These are phyloP conservation scores for Nakazawaea wyomingensis DNA, from an alignment of 805 yeast genomes.

Conservation along the genomic window DNA sequence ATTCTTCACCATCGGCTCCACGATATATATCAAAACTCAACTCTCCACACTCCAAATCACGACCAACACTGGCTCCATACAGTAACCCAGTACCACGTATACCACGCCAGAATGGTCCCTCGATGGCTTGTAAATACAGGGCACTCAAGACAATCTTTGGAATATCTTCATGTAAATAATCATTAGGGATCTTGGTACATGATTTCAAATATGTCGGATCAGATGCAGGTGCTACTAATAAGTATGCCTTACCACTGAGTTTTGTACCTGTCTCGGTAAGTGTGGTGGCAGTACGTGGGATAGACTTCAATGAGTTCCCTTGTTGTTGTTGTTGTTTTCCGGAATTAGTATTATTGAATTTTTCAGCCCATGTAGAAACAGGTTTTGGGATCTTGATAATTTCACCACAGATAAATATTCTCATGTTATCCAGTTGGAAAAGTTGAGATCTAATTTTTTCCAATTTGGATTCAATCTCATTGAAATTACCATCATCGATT, in stretches of 20 bases:
- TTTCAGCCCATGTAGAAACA: conserved; percentile 50
- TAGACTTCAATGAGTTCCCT: conserved; percentile 19
- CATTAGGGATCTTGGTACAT: conserved; percentile 54
- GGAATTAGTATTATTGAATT: too few relatives aligned
- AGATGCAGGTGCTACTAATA: conserved; percentile 76
- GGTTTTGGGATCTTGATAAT: conserved; percentile 47
- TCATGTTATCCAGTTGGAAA: conserved; percentile 53
- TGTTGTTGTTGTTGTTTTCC: too few relatives aligned
- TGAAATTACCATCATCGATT: conserved; percentile 51
- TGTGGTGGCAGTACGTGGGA: conserved; percentile 51
- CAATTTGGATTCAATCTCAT: conserved; percentile 41
- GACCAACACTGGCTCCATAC: conserved; percentile 70
- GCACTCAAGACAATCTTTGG: conserved; percentile 68
- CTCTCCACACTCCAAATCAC: conserved; percentile 60
- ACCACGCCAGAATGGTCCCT: conserved; percentile 97
- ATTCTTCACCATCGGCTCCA: conserved; percentile 75
- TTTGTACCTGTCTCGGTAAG: conserved; percentile 50
- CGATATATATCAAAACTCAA: conserved; percentile 67
- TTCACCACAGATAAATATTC: conserved; percentile 71
- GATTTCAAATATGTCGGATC: conserved; percentile 71
- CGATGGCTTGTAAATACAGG: conserved; percentile 77
- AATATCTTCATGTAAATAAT: conserved; percentile 52
- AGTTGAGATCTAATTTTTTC: conserved; percentile 46
- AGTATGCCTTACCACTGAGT: conserved; percentile 49
- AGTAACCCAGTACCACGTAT: conserved; percentile 94